phyloP scores from a whole-genome alignment of 805 yeast species.

The Wickerhamomyces strasburgensis region DNA sequence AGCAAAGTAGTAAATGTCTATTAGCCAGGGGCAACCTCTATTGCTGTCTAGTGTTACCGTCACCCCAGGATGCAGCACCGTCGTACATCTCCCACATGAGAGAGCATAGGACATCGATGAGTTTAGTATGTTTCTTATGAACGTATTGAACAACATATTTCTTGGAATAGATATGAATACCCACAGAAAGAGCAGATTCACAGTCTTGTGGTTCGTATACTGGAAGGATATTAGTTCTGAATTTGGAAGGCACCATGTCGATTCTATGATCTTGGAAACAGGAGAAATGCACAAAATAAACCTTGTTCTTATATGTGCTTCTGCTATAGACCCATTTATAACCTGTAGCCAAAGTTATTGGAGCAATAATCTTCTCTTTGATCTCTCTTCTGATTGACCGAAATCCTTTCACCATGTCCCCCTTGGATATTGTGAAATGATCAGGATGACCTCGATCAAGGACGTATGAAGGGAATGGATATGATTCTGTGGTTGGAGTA shows the following conservation, averaged over 20 bases:
- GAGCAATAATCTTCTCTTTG: constrained; percentile 14
- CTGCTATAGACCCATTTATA: constrained; percentile 24
- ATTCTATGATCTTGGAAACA: constrained; percentile 22
- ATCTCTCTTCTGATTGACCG: constrained; percentile 20
- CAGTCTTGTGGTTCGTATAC: constrained; percentile 17
- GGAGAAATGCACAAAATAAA: constrained; percentile 19
- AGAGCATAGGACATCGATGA: constrained; percentile 19
- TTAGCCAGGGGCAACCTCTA: no score
- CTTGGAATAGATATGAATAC: constrained; percentile 20
- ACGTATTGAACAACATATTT: constrained; percentile 19
- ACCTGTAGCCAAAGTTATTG: constrained; percentile 20
- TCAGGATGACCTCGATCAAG: constrained; percentile 17
- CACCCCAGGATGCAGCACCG: constrained; percentile 2
- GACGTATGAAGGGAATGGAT: constrained; percentile 19
- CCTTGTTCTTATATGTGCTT: constrained; percentile 18
- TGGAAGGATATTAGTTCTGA: constrained; percentile 5
- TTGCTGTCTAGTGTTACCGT: no score
- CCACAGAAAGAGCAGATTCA: constrained; percentile 16
- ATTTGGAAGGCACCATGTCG: constrained; percentile 20
- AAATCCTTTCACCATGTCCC: constrained; percentile 16
- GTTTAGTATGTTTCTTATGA: constrained; percentile 18
- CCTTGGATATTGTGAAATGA: constrained; percentile 17
- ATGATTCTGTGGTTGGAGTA: constrained; percentile 21
- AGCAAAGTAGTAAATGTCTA: no score
- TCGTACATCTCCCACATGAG: constrained; percentile 18